Conservation (phyloP, 495 filamentous ascomycete genomes). For the Acidiella bohemica region DNA sequence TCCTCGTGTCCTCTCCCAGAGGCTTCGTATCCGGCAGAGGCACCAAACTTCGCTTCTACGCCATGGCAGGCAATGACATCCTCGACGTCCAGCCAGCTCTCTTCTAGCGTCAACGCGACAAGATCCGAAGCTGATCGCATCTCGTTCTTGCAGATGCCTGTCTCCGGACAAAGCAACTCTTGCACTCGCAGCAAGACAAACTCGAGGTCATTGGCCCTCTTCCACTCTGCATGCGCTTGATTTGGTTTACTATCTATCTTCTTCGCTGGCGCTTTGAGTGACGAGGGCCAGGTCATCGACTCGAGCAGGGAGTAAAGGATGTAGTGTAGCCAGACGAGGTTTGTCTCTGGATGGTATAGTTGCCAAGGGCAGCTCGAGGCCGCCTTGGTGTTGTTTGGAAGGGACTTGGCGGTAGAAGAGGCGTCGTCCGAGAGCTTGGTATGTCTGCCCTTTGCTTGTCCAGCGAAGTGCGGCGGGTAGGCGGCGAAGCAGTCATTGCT, state of each 20-base stretch:
- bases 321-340: constrained; percentile 32
- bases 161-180: constrained; percentile 20
- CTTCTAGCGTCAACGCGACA: constrained; percentile 24
- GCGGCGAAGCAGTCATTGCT: too few species aligned
- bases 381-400: neutral
- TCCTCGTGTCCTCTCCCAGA: neutral
- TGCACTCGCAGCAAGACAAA: constrained; percentile 17
- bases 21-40: too few species aligned
- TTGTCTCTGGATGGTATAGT: constrained; percentile 27
- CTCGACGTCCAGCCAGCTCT: constrained; percentile 24
- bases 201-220: constrained; percentile 21
- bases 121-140: constrained; percentile 22
- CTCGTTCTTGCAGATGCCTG: constrained; percentile 6
- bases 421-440: constrained; percentile 13
- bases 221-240: constrained; percentile 12
- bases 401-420: too few species aligned
- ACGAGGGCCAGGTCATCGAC: constrained; percentile 16
- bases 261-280: constrained; percentile 5
- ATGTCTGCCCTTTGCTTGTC: too few species aligned
- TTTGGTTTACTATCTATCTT: constrained; percentile 1
- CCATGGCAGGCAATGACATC: constrained; percentile 19
- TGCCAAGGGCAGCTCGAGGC: constrained; percentile 16
- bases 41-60: neutral
- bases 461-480: too few species aligned
- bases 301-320: constrained; percentile 21